Base-by-base conservation (phyloP, 2,329 filamentous ascomycete species). In the Penicillium olsonii region DNA sequence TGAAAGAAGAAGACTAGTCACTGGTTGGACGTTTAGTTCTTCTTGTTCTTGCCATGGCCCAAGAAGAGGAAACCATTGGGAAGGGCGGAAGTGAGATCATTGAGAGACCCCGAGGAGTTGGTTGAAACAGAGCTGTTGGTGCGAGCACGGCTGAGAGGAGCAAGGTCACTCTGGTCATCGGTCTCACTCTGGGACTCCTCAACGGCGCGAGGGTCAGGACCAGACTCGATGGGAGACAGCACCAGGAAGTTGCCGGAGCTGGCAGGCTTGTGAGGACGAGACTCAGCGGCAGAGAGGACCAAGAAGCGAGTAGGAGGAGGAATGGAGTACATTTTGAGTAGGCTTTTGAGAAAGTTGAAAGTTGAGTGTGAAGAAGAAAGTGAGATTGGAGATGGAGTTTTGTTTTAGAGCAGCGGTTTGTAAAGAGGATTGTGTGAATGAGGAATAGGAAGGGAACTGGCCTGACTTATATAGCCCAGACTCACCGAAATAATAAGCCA, bases 251-350 rank as follows among this genome's bases (percentile, higher is more conserved):
- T 31, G 29, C 4, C n/a, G 29, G 12, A 54, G 51, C 55, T 56
- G 42, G 37, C 41, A 7, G 60, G 52, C 44, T 56, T 40, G 31
- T 56, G 57, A 1, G 60, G 60, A 10, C 48, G 48, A 43, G 54
- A 55, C 34, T 44, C 50, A 27, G 46, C 26, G 38, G 58, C 58
- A 40, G 61, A 64, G 45, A 65, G 62, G 27, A 68, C 59, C 51
- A 68, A 61, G 56, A 67, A 68, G 45, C 63, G 62, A 55, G 54
- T 48, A 50, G 62, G 57, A 47, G 65, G 55, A 46, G 65, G 64
- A 45, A 57, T 37, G 54, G 64, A 57, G 52, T 62, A 64, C 66
- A 68, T 68, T 52, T 50, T 67, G 56, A 37, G 37, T 24, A 42
- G 43, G 38, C 27, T n/a, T 41, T 45, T 45, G 15, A n/a, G 2